Evolutionary conservation across 1,284 basidiomycete genomes (phyloP).

Genomic region (Rhodotorula sp.): DNA sequence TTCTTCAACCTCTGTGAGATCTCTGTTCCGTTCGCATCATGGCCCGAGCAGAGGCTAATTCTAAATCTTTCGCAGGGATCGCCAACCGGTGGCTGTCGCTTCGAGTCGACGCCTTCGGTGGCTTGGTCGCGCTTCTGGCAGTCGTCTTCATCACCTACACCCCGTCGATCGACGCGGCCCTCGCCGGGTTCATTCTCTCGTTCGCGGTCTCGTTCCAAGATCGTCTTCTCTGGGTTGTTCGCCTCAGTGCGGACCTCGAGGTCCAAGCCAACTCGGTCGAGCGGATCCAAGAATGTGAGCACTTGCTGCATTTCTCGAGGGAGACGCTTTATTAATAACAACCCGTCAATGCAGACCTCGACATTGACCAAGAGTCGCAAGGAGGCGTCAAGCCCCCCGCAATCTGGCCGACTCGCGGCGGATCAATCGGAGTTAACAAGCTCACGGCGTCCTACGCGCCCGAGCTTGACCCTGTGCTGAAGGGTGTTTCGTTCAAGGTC

Average conservation of each 20-base stretch:
- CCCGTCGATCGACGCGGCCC: slow-evolving; percentile 49
- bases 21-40: slow-evolving; percentile 39
- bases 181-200: slow-evolving; percentile 45
- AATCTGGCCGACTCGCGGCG: slow-evolving; percentile 54
- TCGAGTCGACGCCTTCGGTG: slow-evolving; percentile 53
- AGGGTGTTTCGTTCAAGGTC: slow-evolving; percentile 54
- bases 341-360: slow-evolving; percentile 42
- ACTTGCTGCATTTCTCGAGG: not conserved
- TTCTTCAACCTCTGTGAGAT: slow-evolving; percentile 43
- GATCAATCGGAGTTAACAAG: slow-evolving; percentile 52
- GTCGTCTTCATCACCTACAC: slow-evolving; percentile 52
- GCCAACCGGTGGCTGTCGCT: slow-evolving; percentile 53
- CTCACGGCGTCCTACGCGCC: slow-evolving; percentile 54
- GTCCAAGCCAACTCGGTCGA: slow-evolving; percentile 55
- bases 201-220: slow-evolving; percentile 50
- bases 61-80: slow-evolving; percentile 47
- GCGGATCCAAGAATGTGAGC: slow-evolving; percentile 54
- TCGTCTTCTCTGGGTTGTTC: slow-evolving; percentile 53
- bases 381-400: slow-evolving; percentile 54
- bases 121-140: slow-evolving; percentile 53
- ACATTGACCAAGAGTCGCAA: slow-evolving; percentile 54
- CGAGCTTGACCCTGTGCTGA: slow-evolving; percentile 55
- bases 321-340: not conserved
- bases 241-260: slow-evolving; percentile 54
- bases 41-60: slow-evolving; percentile 37